Percentiles rank a stretch among this genome's conserved stretches.
Evolutionary conservation across 163 green algal genomes (phyloP).

Genomic region (Chlamydomonas reinhardtii): DNA sequence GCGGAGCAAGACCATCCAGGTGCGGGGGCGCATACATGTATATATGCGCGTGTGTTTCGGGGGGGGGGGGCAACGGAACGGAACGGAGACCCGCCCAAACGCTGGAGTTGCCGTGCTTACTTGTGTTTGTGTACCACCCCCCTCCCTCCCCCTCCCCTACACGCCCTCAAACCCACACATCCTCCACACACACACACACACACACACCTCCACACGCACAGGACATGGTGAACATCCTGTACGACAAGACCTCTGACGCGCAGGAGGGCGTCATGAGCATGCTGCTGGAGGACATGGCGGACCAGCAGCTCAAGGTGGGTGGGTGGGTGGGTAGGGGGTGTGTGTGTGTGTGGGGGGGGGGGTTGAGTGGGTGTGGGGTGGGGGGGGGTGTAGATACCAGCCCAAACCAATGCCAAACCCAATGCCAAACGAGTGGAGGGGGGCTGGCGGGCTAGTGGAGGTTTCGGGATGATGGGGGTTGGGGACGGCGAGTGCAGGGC

Average conservation of each 20-base stretch:
- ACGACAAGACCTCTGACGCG: slow-evolving; percentile 65
- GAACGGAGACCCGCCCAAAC: too few relatives aligned
- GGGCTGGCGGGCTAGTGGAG: too few relatives aligned
- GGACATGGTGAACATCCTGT: slow-evolving; percentile 66
- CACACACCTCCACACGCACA: neutral
- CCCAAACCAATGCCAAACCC: too few relatives aligned
- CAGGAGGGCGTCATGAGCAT: slow-evolving; percentile 66
- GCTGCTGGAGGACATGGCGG: slow-evolving; percentile 69
- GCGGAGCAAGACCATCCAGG: slow-evolving; percentile 54
- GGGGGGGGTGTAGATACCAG: neutral
- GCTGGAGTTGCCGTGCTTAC: too few relatives aligned
- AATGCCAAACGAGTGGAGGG: too few relatives aligned
- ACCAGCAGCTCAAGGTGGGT: slow-evolving; percentile 48
- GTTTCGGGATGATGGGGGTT: too few relatives aligned
- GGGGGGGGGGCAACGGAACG: too few relatives aligned
- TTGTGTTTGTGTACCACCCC: too few relatives aligned
- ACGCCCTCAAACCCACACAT: neutral
- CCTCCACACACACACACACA: too few relatives aligned
- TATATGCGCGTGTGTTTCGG: too few relatives aligned
- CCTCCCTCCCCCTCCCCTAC: too few relatives aligned
- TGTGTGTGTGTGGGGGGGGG: neutral
- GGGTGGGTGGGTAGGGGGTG: neutral
- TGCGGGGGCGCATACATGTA: neutral
- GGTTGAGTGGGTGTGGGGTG: neutral
- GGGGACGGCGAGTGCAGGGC: too few relatives aligned